Conservation (phyloP, 2,329 filamentous ascomycete genomes). For the Chalaropsis ovoidea region DNA sequence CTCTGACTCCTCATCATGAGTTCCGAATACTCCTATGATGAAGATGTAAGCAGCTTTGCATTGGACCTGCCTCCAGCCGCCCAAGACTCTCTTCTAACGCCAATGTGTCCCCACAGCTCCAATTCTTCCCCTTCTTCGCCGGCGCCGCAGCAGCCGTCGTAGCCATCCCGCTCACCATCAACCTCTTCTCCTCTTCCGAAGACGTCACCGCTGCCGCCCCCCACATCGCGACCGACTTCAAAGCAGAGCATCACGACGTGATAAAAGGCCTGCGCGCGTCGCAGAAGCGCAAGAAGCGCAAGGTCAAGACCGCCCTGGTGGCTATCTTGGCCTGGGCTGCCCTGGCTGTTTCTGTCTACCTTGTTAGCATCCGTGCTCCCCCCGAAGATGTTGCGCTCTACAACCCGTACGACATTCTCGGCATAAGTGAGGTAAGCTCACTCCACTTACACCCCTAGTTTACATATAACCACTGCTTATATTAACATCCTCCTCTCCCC, state of each 20-base stretch:
- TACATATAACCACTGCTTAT: background rate
- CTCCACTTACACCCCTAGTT: background rate
- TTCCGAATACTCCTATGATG: constrained; percentile 96
- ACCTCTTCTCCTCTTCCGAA: constrained; percentile 45
- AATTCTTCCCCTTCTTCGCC: constrained; percentile 99
- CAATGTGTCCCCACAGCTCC: constrained; percentile 47
- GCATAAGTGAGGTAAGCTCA: constrained; percentile 60
- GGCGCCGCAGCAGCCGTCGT: constrained; percentile 79
- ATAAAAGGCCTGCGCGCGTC: constrained; percentile 73
- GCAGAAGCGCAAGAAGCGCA: constrained; percentile 81
- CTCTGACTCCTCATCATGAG: constrained; percentile 53
- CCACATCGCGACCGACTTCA: constrained; percentile 46
- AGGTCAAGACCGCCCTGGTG: constrained; percentile 70
- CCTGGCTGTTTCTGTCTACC: constrained; percentile 84
- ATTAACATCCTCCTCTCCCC: constrained; percentile 20
- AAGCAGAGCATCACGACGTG: constrained; percentile 70
- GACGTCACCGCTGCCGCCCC: constrained; percentile 12
- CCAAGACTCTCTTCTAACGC: background rate
- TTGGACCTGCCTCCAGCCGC: background rate
- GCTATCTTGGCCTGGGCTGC: constrained; percentile 68
- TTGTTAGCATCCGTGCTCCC: constrained; percentile 53
- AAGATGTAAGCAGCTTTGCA: constrained; percentile 49
- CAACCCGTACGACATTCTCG: constrained; percentile 94
- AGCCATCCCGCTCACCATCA: constrained; percentile 83
- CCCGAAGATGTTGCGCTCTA: constrained; percentile 55